Percentiles rank a stretch among this genome's conserved stretches.
These are phyloP conservation scores for Thermothielavioides terrestris DNA, from an alignment of 495 filamentous ascomycete species.

Conservation along the genomic window DNA sequence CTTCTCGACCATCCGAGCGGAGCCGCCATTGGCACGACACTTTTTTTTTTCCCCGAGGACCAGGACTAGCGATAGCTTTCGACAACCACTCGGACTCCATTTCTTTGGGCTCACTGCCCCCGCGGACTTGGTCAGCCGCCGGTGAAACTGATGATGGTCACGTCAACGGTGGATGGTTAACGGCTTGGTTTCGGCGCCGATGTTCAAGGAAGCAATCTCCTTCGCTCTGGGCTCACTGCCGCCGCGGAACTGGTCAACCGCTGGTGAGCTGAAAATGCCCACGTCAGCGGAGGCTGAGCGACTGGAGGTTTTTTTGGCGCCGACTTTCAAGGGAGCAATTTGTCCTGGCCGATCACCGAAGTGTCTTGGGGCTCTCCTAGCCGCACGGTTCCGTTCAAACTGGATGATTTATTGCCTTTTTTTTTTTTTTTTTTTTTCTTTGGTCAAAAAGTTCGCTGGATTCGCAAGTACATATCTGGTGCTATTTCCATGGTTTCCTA, in stretches of 20 bases:
- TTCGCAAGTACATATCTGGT: slow-evolving; percentile 19
- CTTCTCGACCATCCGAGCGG: not conserved
- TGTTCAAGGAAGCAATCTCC: too few species aligned
- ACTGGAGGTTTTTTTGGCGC: not conserved
- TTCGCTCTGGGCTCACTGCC: too few species aligned
- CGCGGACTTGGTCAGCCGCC: too few species aligned
- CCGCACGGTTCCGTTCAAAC: not conserved
- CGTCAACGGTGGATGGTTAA: too few species aligned
- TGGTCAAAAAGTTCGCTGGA: slow-evolving; percentile 21
- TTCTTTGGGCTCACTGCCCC: too few species aligned
- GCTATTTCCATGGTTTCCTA: slow-evolving; percentile 15
- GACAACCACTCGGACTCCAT: not conserved
- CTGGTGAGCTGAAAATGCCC: too few species aligned
- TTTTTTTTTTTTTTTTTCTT: slow-evolving; percentile 9
- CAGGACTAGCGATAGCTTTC: too few species aligned
- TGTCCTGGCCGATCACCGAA: not conserved
- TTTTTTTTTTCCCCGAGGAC: too few species aligned
- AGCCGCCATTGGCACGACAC: not conserved
- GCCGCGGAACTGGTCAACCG: too few species aligned
- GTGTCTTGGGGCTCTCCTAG: not conserved
- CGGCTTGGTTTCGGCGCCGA: too few species aligned
- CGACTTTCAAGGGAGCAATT: not conserved
- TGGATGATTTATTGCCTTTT: not conserved
- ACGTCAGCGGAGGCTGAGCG: too few species aligned
- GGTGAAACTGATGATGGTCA: too few species aligned